Conservation (phyloP, 768 basidiomycete genomes). For the Rhizopogon roseolus region DNA sequence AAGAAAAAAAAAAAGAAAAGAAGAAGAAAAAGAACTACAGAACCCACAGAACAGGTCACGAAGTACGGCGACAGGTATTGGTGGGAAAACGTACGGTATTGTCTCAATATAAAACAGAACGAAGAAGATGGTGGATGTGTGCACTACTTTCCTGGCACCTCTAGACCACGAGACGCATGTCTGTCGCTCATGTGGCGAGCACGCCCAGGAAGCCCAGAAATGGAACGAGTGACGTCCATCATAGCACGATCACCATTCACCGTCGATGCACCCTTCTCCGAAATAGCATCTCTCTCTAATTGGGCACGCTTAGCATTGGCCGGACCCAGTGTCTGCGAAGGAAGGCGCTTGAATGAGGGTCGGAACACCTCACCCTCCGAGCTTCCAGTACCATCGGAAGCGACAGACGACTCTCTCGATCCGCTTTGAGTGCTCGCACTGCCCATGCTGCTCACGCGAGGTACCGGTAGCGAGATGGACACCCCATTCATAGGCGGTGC, state of each 20-base stretch:
- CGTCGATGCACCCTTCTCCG: slow-evolving; percentile 10
- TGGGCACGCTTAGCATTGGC: slow-evolving; percentile 48
- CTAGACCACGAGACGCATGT: background rate
- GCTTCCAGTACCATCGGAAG: slow-evolving; percentile 27
- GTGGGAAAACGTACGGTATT: background rate
- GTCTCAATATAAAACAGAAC: background rate
- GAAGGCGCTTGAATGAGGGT: slow-evolving; percentile 69
- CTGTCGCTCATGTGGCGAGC: slow-evolving; percentile 14
- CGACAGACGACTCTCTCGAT: slow-evolving; percentile 26
- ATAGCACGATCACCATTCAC: background rate
- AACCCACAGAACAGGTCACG: background rate
- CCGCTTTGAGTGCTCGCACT: slow-evolving; percentile 14
- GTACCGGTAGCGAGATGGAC: slow-evolving; percentile 31
- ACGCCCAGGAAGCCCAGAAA: slow-evolving; percentile 26
- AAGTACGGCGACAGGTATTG: background rate
- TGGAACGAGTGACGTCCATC: slow-evolving; percentile 13
- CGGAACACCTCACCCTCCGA: slow-evolving; percentile 32
- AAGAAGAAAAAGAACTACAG: background rate
- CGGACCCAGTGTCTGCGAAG: slow-evolving; percentile 70
- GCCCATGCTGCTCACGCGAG: slow-evolving; percentile 9
- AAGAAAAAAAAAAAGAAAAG: background rate
- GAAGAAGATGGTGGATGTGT: background rate
- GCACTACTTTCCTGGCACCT: background rate
- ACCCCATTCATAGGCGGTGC: slow-evolving; percentile 22
- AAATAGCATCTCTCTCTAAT: slow-evolving; percentile 30